Percentiles rank a stretch among this genome's conserved stretches.
These are phyloP conservation scores for Tritrichomonas musculus DNA, from an alignment of 208 protist species.

Conservation along the genomic window DNA sequence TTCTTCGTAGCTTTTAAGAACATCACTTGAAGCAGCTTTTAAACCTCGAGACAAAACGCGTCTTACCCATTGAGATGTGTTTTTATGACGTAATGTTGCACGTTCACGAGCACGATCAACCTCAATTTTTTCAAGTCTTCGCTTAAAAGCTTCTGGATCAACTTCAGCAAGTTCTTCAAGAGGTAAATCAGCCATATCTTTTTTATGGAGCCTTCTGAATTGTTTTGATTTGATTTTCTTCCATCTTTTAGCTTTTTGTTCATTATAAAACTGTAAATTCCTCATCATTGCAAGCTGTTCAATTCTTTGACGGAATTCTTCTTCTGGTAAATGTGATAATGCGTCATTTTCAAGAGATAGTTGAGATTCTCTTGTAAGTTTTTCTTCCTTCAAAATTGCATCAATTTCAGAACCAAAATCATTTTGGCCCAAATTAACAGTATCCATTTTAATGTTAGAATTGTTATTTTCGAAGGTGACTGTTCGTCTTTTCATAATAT, in stretches of 20 bases:
- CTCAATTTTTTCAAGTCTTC: background rate
- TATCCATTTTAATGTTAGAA: background rate
- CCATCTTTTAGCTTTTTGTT: slow-evolving; percentile 38
- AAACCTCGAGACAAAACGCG: background rate
- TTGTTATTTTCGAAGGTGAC: background rate
- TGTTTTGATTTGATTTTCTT: slow-evolving; percentile 49
- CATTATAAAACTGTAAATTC: slow-evolving; percentile 46
- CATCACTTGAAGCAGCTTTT: background rate
- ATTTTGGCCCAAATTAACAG: background rate
- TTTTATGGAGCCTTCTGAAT: slow-evolving; percentile 43
- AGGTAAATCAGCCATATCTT: slow-evolving; percentile 6
- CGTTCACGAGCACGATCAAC: background rate
- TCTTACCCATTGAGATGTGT: slow-evolving; percentile 32
- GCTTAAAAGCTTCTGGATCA: slow-evolving; percentile 20
- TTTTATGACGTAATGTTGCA: background rate
- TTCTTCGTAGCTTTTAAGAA: background rate
- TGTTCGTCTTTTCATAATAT: background rate
- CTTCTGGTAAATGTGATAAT: slow-evolving; percentile 3
- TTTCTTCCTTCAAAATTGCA: background rate
- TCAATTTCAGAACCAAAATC: background rate
- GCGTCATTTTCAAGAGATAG: background rate
- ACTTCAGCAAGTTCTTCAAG: slow-evolving; percentile 28
- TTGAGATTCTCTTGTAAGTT: slow-evolving; percentile 17
- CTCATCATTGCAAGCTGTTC: slow-evolving; percentile 40
- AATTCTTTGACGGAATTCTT: slow-evolving; percentile 33